Percentiles rank a stretch among this genome's conserved stretches.
Conservation (phyloP, 768 basidiomycete species). For the Suillus alpinus region DNA sequence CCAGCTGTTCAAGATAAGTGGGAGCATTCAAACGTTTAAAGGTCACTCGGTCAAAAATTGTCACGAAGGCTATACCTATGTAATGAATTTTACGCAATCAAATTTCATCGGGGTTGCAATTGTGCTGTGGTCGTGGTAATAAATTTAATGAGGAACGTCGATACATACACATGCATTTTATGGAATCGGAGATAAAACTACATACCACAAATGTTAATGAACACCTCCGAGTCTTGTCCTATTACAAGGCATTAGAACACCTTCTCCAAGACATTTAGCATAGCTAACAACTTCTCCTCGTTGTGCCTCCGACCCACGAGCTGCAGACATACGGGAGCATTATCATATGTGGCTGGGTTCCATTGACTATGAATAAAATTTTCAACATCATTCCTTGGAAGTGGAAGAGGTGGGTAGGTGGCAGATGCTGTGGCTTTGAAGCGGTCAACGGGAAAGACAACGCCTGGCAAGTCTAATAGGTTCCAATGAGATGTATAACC, state of each 20-base stretch:
- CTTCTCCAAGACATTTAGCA: constrained; percentile 39
- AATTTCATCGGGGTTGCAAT: background rate
- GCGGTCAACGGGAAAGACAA: constrained; percentile 45
- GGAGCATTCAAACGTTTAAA: background rate
- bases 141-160: background rate
- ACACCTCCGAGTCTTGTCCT: too few species aligned
- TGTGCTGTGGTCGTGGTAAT: too few species aligned
- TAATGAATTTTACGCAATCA: background rate
- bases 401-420: constrained; percentile 8
- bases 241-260: constrained; percentile 14
- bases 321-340: constrained; percentile 46
- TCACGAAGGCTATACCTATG: too few species aligned
- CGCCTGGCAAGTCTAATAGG: constrained; percentile 46
- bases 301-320: constrained; percentile 49
- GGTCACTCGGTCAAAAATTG: background rate
- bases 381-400: constrained; percentile 37
- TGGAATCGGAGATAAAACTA: background rate
- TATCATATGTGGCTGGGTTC: constrained; percentile 40
- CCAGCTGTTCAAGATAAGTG: background rate
- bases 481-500: constrained; percentile 54
- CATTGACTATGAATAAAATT: constrained; percentile 36
- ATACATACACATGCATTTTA: too few species aligned
- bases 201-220: too few species aligned
- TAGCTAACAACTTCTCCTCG: constrained; percentile 47
- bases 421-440: constrained; percentile 24